Conservation (phyloP, 305 asterid species). For the Fraxinus ornus region DNA sequence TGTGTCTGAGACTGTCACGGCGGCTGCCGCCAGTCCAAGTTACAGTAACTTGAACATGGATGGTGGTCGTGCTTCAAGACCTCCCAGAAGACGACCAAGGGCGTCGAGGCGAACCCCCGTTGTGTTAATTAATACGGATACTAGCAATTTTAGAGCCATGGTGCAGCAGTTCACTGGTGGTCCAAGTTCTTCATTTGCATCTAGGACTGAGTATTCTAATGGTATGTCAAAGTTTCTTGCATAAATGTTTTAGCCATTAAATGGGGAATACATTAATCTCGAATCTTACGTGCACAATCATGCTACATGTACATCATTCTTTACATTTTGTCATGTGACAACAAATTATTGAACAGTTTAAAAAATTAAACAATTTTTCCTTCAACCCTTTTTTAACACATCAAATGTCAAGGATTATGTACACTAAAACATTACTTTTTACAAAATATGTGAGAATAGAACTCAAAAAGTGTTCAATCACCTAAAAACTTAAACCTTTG, state of each 20-base stretch:
- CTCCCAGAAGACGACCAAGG: constrained; percentile 29
- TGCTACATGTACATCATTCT: too few relatives aligned
- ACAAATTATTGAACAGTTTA: too few relatives aligned
- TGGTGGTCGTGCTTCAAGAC: constrained; percentile 24
- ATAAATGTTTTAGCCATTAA: background rate
- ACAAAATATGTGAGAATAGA: background rate
- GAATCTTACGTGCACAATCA: too few relatives aligned
- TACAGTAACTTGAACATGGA: background rate
- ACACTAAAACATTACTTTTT: too few relatives aligned
- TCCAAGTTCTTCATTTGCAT: background rate
- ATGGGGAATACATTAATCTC: too few relatives aligned
- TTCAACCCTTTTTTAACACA: too few relatives aligned
- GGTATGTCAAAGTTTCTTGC: background rate
- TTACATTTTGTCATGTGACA: too few relatives aligned
- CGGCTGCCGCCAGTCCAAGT: constrained; percentile 10
- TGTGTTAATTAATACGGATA: constrained; percentile 28
- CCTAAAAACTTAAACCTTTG: background rate
- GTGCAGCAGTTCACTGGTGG: constrained; percentile 45
- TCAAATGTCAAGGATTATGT: too few relatives aligned
- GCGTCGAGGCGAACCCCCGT: constrained; percentile 33
- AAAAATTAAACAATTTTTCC: too few relatives aligned
- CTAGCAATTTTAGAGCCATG: constrained; percentile 35
- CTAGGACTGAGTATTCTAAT: background rate
- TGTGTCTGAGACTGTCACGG: constrained; percentile 3
- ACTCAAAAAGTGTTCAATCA: background rate